Evolutionary conservation across 352 stramenopile species (phyloP), one percentile per base, ranked within the genome.

Genomic region (Pythium coloratum): DNA sequence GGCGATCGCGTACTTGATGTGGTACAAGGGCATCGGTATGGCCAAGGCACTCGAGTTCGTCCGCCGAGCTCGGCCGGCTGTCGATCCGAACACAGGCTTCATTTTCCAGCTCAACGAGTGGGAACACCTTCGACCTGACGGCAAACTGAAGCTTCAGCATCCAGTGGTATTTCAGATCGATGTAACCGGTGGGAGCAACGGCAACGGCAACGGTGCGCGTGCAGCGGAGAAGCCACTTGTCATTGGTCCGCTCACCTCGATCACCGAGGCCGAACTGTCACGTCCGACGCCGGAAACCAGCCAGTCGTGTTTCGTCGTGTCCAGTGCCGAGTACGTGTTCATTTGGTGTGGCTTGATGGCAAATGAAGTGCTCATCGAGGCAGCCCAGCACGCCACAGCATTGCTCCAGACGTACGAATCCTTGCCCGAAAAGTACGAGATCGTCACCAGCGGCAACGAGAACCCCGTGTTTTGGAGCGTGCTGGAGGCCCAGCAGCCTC

Each of bases 21-120:
- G 86, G 86, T 84, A 87, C 76, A 93, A 94, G 69, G 72, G 82
- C 24, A 89, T 94, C 42, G 77, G 77, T 13, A 84, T 95, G 73
- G 88, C 94, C 61, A 80, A 92, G 63, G 86, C 89, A 14, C 73
- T 95, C 44, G 86, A 95, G 44, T 81, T 94, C 30, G 83, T 96
- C 7, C 81, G 87, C 7, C 77, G 89, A 59, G 78, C 84, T 14
- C 76, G 89, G 0, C 84, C 87, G 2, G 86, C 89, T 13, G 88
- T 95, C 20, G 86, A 95, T 54, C 89, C 89, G 24, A 96, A 96
- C 63, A 84, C 83, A 24, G 87, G 87, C 13, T 96, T 96, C 56
- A 92, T 96, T 59, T 95, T 96, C 66, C 89, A 96, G 67, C 66
- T 96, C 10, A 95, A 85, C 36, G 89, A 96, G 69, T 96, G 89